A percentile compares a stretch with the other conserved stretches of the same genome.
phyloP scores from a whole-genome alignment of 2,329 filamentous ascomycete species.

The Akanthomyces muscarius region DNA sequence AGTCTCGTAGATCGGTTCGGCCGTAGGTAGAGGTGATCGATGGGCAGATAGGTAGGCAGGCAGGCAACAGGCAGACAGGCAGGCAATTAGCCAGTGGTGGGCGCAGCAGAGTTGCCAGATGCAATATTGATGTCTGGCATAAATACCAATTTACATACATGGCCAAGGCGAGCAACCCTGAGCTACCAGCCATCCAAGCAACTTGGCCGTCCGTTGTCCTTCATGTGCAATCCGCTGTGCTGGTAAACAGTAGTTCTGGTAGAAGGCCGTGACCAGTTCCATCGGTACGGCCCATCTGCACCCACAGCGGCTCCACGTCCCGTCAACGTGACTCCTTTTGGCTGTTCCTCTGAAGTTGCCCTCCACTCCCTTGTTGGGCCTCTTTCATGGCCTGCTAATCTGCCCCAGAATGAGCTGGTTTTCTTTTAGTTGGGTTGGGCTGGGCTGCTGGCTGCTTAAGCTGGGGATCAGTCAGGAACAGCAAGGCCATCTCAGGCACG shows the following conservation, averaged over 20 bases:
- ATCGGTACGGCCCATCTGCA: slow-evolving; percentile 15
- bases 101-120: background rate
- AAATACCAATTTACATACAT: too few relatives aligned
- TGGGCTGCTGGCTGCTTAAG: background rate
- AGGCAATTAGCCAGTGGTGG: background rate
- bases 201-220: too few relatives aligned
- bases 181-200: too few relatives aligned
- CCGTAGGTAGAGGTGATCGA: background rate
- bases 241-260: background rate
- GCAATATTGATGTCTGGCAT: too few relatives aligned
- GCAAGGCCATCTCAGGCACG: background rate
- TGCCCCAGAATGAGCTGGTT: background rate
- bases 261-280: background rate
- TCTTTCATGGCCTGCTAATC: background rate
- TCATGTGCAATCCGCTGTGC: too few relatives aligned
- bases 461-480: background rate
- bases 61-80: background rate
- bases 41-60: background rate
- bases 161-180: too few relatives aligned
- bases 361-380: background rate
- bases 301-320: slow-evolving; percentile 14
- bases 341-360: background rate
- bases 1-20: background rate
- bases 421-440: background rate
- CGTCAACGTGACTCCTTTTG: background rate